Percentiles rank a stretch among this genome's conserved stretches.
Evolutionary conservation across 805 yeast species (phyloP).

Genomic region (Ogataea glucozyma): DNA sequence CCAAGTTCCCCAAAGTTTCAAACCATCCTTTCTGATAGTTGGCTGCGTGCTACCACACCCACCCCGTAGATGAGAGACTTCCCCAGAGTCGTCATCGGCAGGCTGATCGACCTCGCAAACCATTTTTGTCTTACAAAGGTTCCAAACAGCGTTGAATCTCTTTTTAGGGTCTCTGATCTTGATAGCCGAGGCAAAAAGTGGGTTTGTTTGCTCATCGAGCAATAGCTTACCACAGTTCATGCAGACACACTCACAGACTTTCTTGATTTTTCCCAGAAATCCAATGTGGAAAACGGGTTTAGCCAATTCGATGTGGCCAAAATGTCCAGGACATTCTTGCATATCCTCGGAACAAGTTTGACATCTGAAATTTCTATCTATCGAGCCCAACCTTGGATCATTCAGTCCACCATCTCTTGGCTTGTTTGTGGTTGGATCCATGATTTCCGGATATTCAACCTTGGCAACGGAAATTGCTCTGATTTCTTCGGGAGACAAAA

Average conservation of each 20-base stretch:
- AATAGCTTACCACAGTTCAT: slow-evolving; percentile 97
- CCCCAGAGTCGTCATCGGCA: slow-evolving; percentile 51
- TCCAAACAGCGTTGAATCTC: slow-evolving; percentile 97
- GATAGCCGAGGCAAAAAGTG: slow-evolving; percentile 82
- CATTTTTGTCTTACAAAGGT: slow-evolving; percentile 86
- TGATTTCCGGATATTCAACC: slow-evolving; percentile 98
- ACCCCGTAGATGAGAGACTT: slow-evolving; percentile 59
- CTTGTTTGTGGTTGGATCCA: slow-evolving; percentile 94
- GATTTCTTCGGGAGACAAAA: slow-evolving; percentile 94
- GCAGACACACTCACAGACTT: slow-evolving; percentile 94
- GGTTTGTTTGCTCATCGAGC: slow-evolving; percentile 74
- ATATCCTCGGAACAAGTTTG: slow-evolving; percentile 99
- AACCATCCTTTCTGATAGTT: slow-evolving; percentile 90
- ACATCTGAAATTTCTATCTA: slow-evolving; percentile 95
- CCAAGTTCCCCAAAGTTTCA: slow-evolving; percentile 98
- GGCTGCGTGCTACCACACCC: slow-evolving; percentile 99
- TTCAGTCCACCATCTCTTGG: slow-evolving; percentile 97
- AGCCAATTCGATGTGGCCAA: slow-evolving; percentile 97
- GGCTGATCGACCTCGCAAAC: slow-evolving; percentile 91
- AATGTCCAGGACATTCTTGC: slow-evolving; percentile 99
- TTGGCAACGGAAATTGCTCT: slow-evolving; percentile 98
- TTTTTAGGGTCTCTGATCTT: slow-evolving; percentile 91
- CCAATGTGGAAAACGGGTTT: slow-evolving; percentile 99
- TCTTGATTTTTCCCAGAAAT: slow-evolving; percentile 88
- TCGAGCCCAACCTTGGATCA: slow-evolving; percentile 96